Evolutionary conservation across 352 stramenopile species (phyloP).

Genomic region (Pythium folliculosum): DNA sequence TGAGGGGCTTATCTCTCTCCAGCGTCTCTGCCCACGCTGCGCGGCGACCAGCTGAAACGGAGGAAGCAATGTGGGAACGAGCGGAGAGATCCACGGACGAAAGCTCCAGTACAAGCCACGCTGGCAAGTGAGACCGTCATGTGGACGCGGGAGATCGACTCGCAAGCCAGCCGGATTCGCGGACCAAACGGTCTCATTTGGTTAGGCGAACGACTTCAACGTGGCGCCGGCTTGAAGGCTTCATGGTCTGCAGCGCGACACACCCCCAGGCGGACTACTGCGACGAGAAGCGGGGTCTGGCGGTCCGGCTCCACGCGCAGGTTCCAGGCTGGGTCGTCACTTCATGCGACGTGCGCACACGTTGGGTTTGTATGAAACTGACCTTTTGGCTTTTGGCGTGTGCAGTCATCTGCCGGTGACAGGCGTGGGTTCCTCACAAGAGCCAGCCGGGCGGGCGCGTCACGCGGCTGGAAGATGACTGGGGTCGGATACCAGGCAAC

Average conservation of each 20-base stretch:
- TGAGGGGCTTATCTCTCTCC: neutral
- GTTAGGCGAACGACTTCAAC: slow-evolving; percentile 1
- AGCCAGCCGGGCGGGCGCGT: neutral
- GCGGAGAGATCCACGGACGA: neutral
- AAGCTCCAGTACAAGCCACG: neutral
- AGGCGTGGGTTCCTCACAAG: neutral
- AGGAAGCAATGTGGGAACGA: neutral
- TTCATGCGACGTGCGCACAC: neutral
- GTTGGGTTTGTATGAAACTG: neutral
- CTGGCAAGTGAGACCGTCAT: neutral
- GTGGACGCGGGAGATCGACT: neutral
- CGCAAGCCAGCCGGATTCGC: neutral
- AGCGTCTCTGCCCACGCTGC: neutral
- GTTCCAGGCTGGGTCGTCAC: neutral
- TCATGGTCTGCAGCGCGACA: too few relatives aligned
- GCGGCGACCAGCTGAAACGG: neutral
- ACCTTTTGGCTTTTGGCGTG: neutral
- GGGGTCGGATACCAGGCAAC: too few relatives aligned
- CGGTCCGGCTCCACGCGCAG: neutral
- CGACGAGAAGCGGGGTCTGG: neutral
- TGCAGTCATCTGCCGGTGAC: slow-evolving; percentile 1
- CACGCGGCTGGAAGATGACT: neutral
- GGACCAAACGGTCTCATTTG: neutral
- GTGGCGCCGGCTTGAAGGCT: neutral
- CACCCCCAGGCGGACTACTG: too few relatives aligned